phyloP scores from a whole-genome alignment of 805 yeast genomes.

The Suhomyces tanzawaensis region DNA sequence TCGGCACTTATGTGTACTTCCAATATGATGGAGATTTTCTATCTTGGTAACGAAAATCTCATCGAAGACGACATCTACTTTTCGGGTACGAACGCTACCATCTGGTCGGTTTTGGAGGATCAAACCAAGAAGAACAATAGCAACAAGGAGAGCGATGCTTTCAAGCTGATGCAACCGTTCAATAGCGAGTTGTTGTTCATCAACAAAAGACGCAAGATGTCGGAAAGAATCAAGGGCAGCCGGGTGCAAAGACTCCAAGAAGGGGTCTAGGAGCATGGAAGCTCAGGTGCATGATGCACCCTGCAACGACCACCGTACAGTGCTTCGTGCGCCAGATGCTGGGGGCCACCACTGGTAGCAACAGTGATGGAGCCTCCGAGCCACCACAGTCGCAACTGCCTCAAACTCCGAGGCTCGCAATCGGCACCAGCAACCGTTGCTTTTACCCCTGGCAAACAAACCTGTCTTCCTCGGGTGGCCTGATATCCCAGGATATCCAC shows the following conservation, averaged over 20 bases:
- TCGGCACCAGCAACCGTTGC: no score
- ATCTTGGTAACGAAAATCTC: constrained; percentile 72
- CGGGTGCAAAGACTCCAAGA: not conserved
- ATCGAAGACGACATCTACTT: constrained; percentile 57
- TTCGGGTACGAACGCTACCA: constrained; percentile 34
- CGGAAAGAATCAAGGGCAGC: constrained; percentile 8
- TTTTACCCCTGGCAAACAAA: no score
- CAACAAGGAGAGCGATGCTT: constrained; percentile 7
- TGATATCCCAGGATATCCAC: no score
- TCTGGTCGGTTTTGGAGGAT: constrained; percentile 20
- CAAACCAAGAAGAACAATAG: constrained; percentile 10
- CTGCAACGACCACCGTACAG: no score
- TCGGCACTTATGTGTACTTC: constrained; percentile 76
- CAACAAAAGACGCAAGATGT: constrained; percentile 44
- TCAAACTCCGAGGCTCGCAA: no score
- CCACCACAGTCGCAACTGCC: no score
- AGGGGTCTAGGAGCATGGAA: no score
- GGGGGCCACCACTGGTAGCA: no score
- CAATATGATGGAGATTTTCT: constrained; percentile 65
- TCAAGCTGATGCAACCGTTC: constrained; percentile 13
- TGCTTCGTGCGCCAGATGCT: no score
- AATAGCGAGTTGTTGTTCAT: constrained; percentile 51
- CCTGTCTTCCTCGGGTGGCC: no score
- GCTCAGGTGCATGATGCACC: no score
- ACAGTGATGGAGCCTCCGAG: no score